These are phyloP conservation scores for Desmodesmus armatus DNA, from an alignment of 139 green algal genomes.

Conservation along the genomic window DNA sequence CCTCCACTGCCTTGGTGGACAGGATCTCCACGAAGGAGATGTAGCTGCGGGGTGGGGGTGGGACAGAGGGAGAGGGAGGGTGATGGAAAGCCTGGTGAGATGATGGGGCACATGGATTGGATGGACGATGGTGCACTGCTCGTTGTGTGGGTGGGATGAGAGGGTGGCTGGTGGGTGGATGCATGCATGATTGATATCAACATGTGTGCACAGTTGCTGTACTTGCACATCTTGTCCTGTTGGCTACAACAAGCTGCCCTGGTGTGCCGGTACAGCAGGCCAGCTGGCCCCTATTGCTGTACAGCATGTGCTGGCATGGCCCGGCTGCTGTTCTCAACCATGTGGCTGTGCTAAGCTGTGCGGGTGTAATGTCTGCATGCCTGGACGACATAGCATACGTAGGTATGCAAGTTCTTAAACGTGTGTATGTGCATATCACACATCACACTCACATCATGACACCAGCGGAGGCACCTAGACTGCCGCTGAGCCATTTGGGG, in stretches of 20 bases:
- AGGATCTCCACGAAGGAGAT: conserved; percentile 82
- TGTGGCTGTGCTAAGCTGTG: background rate
- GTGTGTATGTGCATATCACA: background rate
- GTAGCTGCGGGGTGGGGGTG: conserved; percentile 27
- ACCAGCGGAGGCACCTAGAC: conserved; percentile 70
- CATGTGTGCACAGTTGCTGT: background rate
- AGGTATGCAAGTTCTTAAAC: background rate
- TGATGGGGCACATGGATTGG: background rate
- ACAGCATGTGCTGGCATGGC: background rate
- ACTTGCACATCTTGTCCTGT: too few relatives aligned
- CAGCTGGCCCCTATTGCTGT: too few relatives aligned
- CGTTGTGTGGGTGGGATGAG: too few relatives aligned
- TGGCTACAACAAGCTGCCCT: background rate
- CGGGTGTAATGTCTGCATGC: background rate
- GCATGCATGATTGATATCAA: too few relatives aligned
- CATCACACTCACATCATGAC: conserved; percentile 64
- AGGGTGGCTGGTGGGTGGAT: too few relatives aligned
- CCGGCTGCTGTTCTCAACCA: background rate
- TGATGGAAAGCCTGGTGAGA: background rate
- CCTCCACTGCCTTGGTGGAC: conserved; percentile 58
- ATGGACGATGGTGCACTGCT: background rate
- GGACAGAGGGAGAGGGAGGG: background rate
- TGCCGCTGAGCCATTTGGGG: conserved; percentile 58
- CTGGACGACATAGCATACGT: background rate
- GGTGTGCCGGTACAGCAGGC: background rate